These are phyloP conservation scores for Suhomyces choctaworum DNA, from an alignment of 1,139 yeast species.

Conservation along the genomic window DNA sequence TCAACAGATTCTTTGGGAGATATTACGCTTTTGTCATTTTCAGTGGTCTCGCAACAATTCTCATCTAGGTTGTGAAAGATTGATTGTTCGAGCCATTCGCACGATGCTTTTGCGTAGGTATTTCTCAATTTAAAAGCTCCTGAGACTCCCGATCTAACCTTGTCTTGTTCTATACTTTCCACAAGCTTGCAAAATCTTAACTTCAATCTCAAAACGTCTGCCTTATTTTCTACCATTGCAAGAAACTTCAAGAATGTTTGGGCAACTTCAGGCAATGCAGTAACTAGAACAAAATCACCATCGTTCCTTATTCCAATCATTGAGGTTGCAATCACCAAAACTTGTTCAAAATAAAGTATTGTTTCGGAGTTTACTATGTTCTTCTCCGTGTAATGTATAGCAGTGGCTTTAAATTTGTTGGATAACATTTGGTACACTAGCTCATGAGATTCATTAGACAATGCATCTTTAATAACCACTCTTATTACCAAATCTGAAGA, in stretches of 20 bases:
- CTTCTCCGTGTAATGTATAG: constrained; percentile 29
- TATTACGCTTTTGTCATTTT: background rate
- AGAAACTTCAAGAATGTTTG: constrained; percentile 34
- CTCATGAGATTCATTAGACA: constrained; percentile 49
- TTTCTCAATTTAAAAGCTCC: constrained; percentile 66
- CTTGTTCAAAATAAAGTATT: constrained; percentile 41
- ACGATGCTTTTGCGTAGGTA: constrained; percentile 55
- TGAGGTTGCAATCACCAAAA: constrained; percentile 37
- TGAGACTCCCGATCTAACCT: constrained; percentile 39
- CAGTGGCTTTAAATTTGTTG: constrained; percentile 32
- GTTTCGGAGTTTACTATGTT: constrained; percentile 31
- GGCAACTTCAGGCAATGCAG: constrained; percentile 36
- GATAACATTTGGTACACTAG: constrained; percentile 41
- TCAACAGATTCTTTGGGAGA: background rate
- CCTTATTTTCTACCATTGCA: constrained; percentile 32
- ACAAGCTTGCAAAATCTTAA: constrained; percentile 60
- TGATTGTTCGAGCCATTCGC: constrained; percentile 70
- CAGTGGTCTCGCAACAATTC: background rate
- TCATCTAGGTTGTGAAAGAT: constrained; percentile 28
- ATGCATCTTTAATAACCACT: constrained; percentile 46
- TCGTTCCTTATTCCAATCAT: constrained; percentile 39
- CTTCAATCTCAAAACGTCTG: constrained; percentile 50
- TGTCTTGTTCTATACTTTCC: constrained; percentile 47
- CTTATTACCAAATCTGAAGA: constrained; percentile 53
- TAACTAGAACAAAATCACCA: constrained; percentile 39